These are phyloP conservation scores for Hypoxylon rubiginosum DNA, from an alignment of 2,329 filamentous ascomycete species.

Conservation along the genomic window DNA sequence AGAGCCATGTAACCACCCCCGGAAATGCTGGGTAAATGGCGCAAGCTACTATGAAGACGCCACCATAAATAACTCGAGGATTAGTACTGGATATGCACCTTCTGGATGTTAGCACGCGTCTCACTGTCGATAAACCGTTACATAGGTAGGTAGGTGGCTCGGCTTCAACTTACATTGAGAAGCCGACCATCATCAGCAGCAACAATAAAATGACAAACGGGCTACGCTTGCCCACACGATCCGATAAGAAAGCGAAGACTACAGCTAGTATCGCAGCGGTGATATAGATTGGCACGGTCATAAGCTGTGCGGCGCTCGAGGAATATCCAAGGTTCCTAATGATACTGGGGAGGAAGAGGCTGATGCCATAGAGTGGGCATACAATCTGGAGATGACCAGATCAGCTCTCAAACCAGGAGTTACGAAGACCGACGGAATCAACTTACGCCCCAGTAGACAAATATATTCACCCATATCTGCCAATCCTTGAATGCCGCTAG, in stretches of 20 bases:
- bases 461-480: slow-evolving; percentile 76
- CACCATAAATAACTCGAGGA: slow-evolving; percentile 76
- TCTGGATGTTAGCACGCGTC: slow-evolving; percentile 50
- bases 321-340: slow-evolving; percentile 71
- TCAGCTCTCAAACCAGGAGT: slow-evolving; percentile 3
- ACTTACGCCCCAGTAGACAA: slow-evolving; percentile 75
- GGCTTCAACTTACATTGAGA: slow-evolving; percentile 60
- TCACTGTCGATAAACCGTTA: not conserved
- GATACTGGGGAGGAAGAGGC: slow-evolving; percentile 74
- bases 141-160: not conserved
- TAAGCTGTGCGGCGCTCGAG: slow-evolving; percentile 71
- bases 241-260: slow-evolving; percentile 66
- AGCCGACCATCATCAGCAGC: slow-evolving; percentile 67
- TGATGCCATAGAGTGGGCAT: slow-evolving; percentile 68
- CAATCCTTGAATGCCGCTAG: slow-evolving; percentile 81
- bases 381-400: slow-evolving; percentile 56
- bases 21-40: slow-evolving; percentile 85
- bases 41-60: slow-evolving; percentile 80
- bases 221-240: slow-evolving; percentile 65
- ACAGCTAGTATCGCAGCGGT: slow-evolving; percentile 73
- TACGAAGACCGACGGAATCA: slow-evolving; percentile 34
- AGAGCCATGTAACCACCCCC: slow-evolving; percentile 83
- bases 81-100: slow-evolving; percentile 71
- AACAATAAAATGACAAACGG: slow-evolving; percentile 70
- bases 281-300: slow-evolving; percentile 72